Percentiles rank a stretch among this genome's conserved stretches.
These are phyloP conservation scores for Solanum pennellii DNA, from an alignment of 257 asterid species.

Conservation along the genomic window DNA sequence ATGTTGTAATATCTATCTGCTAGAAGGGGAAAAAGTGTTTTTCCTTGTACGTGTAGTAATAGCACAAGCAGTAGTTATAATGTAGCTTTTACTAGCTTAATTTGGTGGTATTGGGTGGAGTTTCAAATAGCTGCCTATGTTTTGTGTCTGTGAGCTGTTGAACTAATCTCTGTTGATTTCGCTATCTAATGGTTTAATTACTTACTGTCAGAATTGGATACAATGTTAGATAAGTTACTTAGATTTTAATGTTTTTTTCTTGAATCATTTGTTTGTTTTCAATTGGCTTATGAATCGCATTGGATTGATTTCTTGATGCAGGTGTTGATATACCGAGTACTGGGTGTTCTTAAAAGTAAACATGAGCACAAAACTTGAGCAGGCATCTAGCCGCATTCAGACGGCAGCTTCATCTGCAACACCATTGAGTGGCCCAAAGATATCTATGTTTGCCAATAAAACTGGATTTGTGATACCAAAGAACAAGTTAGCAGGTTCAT, in stretches of 20 bases:
- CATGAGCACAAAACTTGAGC: conserved; percentile 59
- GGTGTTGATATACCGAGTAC: not conserved
- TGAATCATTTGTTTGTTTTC: not conserved
- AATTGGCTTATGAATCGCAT: not conserved
- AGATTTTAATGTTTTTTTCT: not conserved
- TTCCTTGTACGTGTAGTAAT: not conserved
- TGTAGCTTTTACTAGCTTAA: not conserved
- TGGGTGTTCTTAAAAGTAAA: conserved; percentile 15
- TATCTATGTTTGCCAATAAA: conserved; percentile 52
- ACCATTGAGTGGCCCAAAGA: conserved; percentile 44
- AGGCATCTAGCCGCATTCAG: conserved; percentile 29
- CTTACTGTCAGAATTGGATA: not conserved
- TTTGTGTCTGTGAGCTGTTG: not conserved
- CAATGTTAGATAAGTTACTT: not conserved
- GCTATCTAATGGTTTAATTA: not conserved
- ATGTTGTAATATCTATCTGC: not conserved
- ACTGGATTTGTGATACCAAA: conserved; percentile 85
- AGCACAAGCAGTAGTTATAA: not conserved
- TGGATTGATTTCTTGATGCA: not conserved
- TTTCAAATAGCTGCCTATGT: not conserved
- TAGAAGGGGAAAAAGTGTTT: not conserved
- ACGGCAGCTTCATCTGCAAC: conserved; percentile 34
- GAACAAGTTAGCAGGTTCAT: conserved; percentile 76
- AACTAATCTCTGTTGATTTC: not conserved
- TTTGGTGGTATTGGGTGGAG: not conserved